These are phyloP conservation scores for Globisporangium sylvaticum DNA, from an alignment of 352 stramenopile genomes.

Conservation along the genomic window DNA sequence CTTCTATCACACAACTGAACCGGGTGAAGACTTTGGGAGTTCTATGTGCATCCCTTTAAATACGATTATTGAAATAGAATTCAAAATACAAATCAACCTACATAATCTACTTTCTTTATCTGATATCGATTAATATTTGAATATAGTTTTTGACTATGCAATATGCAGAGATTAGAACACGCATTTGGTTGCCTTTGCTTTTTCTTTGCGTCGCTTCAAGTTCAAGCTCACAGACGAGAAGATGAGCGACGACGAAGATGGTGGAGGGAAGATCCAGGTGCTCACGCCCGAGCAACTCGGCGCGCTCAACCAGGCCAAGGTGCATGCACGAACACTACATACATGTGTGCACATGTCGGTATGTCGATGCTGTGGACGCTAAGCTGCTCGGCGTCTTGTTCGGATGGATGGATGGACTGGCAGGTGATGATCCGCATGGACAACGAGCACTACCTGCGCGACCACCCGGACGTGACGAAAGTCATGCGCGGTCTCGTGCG, in stretches of 20 bases:
- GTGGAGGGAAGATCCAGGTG: conserved; percentile 44
- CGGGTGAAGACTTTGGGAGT: no score
- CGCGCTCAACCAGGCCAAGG: conserved; percentile 69
- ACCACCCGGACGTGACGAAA: conserved; percentile 55
- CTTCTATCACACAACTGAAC: background rate
- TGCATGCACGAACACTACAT: conserved; percentile 5
- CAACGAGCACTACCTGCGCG: conserved; percentile 71
- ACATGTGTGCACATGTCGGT: background rate
- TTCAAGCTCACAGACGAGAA: background rate
- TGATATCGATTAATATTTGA: background rate
- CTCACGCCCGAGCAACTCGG: conserved; percentile 57
- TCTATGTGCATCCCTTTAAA: background rate
- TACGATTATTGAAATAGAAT: background rate
- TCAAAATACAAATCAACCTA: background rate
- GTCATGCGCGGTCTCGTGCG: conserved; percentile 55
- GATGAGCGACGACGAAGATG: conserved; percentile 6
- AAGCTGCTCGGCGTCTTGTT: conserved; percentile 6
- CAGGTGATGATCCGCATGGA: conserved; percentile 78
- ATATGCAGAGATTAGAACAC: background rate
- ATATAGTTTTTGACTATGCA: background rate
- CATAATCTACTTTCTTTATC: background rate
- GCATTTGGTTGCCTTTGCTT: background rate
- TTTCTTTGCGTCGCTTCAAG: conserved; percentile 1
- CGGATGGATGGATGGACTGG: background rate
- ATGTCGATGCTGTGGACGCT: no score